Percentiles rank a stretch among this genome's conserved stretches.
Conservation (phyloP, 441 rosid species). For the Brassica hybrid region DNA sequence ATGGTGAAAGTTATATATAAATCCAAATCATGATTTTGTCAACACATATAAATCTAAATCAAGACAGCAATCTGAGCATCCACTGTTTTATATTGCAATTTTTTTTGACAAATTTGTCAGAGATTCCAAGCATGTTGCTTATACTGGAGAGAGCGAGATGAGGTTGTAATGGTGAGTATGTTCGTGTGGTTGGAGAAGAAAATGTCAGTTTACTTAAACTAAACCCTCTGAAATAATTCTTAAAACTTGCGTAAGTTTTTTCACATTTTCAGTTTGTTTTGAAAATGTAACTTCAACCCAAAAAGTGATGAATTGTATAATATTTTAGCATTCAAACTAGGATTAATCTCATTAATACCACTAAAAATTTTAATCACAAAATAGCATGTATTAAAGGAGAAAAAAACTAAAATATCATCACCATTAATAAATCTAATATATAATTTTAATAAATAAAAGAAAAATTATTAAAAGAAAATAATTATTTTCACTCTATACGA, state of each 20-base stretch:
- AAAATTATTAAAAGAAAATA: too few relatives aligned
- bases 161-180: not conserved
- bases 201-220: not conserved
- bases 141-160: not conserved
- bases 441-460: too few relatives aligned
- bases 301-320: not conserved
- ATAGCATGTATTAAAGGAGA: not conserved
- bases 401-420: too few relatives aligned
- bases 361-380: not conserved
- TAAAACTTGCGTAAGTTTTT: not conserved
- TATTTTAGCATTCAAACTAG: not conserved
- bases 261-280: not conserved
- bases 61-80: not conserved
- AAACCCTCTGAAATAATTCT: not conserved
- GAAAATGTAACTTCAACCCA: not conserved
- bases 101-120: too few relatives aligned
- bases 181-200: constrained; percentile 3
- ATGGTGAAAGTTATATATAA: not conserved
- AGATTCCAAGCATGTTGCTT: not conserved
- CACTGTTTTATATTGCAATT: not conserved
- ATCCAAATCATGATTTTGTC: not conserved
- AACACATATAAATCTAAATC: not conserved
- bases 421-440: not conserved
- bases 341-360: not conserved
- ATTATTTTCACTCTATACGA: too few relatives aligned